These are phyloP conservation scores for Durusdinium trenchii DNA, from an alignment of 73 alveolate genomes.

Conservation along the genomic window DNA sequence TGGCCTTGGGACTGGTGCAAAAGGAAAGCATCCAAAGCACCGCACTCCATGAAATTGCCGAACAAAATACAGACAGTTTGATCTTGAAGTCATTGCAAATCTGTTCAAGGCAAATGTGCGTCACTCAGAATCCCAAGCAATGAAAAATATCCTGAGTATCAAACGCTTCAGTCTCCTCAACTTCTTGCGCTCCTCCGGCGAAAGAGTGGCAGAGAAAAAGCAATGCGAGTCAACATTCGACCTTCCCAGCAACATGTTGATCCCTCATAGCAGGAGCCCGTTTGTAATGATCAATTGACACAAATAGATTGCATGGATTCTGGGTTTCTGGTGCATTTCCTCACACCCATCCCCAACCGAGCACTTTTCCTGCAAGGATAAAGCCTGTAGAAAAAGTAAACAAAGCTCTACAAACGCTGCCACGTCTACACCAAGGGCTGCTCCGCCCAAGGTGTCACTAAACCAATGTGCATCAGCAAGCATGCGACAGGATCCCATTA, in stretches of 20 bases:
- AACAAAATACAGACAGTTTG: background rate
- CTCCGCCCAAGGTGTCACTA: conserved; percentile 66
- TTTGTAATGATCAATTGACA: too few species aligned
- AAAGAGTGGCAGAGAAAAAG: background rate
- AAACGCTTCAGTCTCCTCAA: conserved; percentile 96
- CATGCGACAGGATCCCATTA: conserved; percentile 53
- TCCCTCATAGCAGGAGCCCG: too few species aligned
- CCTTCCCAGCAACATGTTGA: too few species aligned
- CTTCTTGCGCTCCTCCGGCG: conserved; percentile 96
- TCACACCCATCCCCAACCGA: background rate
- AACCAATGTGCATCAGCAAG: conserved; percentile 80
- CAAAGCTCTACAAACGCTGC: conserved; percentile 21
- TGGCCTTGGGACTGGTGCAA: too few species aligned
- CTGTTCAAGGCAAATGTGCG: too few species aligned
- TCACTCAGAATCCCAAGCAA: background rate
- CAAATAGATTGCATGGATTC: too few species aligned
- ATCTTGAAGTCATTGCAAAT: background rate
- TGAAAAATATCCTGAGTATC: background rate
- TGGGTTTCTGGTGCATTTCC: background rate
- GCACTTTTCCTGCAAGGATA: background rate
- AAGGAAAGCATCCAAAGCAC: too few species aligned
- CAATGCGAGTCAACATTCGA: too few species aligned
- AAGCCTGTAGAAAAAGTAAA: background rate
- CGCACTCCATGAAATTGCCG: background rate
- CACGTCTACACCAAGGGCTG: conserved; percentile 27